These are phyloP conservation scores for Lipomyces oligophaga DNA, from an alignment of 805 yeast genomes.

Conservation along the genomic window DNA sequence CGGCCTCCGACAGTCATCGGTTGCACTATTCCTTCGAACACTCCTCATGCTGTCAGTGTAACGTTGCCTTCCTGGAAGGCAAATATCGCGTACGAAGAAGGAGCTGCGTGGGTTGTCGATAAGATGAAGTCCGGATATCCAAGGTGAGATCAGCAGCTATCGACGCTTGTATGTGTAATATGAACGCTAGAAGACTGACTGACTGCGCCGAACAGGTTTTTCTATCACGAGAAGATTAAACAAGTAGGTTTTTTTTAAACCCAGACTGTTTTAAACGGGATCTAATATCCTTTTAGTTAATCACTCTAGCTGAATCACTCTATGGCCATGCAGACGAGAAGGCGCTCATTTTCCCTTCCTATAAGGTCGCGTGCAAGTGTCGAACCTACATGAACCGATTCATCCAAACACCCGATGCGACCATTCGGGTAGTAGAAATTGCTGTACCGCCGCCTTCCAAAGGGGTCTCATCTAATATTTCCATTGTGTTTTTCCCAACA, in stretches of 20 bases:
- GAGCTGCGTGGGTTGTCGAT: slow-evolving; percentile 71
- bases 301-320: slow-evolving; percentile 48
- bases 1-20: slow-evolving; percentile 50
- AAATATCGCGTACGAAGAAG: slow-evolving; percentile 88
- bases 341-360: slow-evolving; percentile 72
- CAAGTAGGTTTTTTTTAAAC: slow-evolving; percentile 30
- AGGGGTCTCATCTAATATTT: slow-evolving; percentile 53
- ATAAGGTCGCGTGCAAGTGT: slow-evolving; percentile 76
- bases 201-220: slow-evolving; percentile 34
- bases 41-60: slow-evolving; percentile 91
- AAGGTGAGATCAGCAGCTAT: slow-evolving; percentile 60
- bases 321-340: slow-evolving; percentile 79
- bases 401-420: slow-evolving; percentile 35
- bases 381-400: slow-evolving; percentile 61
- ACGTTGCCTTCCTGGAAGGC: slow-evolving; percentile 95
- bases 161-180: neutral
- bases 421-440: slow-evolving; percentile 39
- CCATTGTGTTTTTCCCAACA: slow-evolving; percentile 71
- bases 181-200: slow-evolving; percentile 65
- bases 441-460: slow-evolving; percentile 31
- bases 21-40: slow-evolving; percentile 80
- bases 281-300: slow-evolving; percentile 7
- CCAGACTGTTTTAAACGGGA: neutral
- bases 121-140: slow-evolving; percentile 89
- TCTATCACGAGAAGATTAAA: slow-evolving; percentile 39